These are phyloP conservation scores for Leptomonas seymouri DNA, from an alignment of 208 protist species.

Conservation along the genomic window DNA sequence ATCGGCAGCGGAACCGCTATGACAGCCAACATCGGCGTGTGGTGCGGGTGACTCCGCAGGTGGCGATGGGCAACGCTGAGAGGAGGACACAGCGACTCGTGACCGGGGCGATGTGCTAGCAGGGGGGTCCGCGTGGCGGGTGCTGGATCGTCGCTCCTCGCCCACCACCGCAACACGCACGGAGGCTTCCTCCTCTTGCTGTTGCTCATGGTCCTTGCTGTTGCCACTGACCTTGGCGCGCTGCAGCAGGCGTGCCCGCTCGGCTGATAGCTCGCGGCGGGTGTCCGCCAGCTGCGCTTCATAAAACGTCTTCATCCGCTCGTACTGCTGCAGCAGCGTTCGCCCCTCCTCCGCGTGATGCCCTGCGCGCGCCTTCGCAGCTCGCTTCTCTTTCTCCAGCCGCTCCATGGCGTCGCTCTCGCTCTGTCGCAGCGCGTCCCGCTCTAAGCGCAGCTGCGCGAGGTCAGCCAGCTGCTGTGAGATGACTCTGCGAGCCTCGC, in stretches of 20 bases:
- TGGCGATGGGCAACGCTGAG: background rate
- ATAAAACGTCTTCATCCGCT: conserved; percentile 70
- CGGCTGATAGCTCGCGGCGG: conserved; percentile 60
- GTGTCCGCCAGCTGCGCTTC: conserved; percentile 81
- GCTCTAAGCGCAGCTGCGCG: conserved; percentile 41
- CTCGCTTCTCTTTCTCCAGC: conserved; percentile 53
- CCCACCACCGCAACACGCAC: too few relatives aligned
- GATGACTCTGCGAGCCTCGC: conserved; percentile 63
- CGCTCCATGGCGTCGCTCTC: conserved; percentile 50
- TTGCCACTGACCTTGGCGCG: background rate
- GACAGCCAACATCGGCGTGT: background rate
- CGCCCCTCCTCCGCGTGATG: conserved; percentile 59
- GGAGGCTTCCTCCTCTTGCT: background rate
- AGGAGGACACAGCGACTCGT: too few relatives aligned
- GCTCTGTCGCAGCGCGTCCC: conserved; percentile 42
- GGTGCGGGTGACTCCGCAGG: background rate
- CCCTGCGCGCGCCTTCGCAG: conserved; percentile 33
- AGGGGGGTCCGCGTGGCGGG: too few relatives aligned
- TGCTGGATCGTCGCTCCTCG: too few relatives aligned
- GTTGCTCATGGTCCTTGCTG: background rate
- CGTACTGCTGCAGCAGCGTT: conserved; percentile 63
- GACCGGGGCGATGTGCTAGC: too few relatives aligned
- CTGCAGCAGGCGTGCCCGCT: conserved; percentile 33
- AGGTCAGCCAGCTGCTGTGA: conserved; percentile 79
- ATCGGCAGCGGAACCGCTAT: background rate